These are phyloP conservation scores for Calamus simplicifolius DNA, from an alignment of 176 grass and related monocot genomes.

Conservation along the genomic window DNA sequence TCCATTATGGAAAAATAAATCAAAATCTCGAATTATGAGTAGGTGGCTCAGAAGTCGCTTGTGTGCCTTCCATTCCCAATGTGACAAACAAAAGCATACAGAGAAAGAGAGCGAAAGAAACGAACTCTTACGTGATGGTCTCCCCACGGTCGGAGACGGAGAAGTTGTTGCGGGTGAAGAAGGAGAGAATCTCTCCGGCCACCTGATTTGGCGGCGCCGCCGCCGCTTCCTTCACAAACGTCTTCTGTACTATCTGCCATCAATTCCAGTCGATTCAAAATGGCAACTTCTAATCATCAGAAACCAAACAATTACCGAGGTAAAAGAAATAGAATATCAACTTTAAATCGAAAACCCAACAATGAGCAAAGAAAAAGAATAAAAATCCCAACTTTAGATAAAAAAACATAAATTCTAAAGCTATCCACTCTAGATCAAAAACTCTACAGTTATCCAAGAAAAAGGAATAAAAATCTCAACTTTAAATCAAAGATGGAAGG, in stretches of 20 bases:
- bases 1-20: too few species aligned
- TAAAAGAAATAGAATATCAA: too few species aligned
- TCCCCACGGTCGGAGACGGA: constrained; percentile 69
- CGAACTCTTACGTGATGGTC: constrained; percentile 79
- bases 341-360: too few species aligned
- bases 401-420: neutral
- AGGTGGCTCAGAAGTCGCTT: too few species aligned
- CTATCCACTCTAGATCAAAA: too few species aligned
- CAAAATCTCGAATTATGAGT: too few species aligned
- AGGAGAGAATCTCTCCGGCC: constrained; percentile 82
- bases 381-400: neutral
- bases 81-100: neutral
- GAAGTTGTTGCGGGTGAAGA: constrained; percentile 93
- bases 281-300: neutral
- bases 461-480: too few species aligned
- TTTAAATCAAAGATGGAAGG: too few species aligned
- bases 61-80: too few species aligned
- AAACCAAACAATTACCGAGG: neutral
- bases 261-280: constrained; percentile 4
- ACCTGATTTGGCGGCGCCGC: constrained; percentile 48
- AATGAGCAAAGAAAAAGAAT: too few species aligned
- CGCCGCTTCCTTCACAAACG: constrained; percentile 59
- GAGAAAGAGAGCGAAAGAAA: constrained; percentile 12
- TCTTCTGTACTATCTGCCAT: constrained; percentile 86
- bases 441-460: too few species aligned